These are phyloP conservation scores for Ceratocystis albifundus DNA, from an alignment of 2,329 filamentous ascomycete genomes.

Conservation along the genomic window DNA sequence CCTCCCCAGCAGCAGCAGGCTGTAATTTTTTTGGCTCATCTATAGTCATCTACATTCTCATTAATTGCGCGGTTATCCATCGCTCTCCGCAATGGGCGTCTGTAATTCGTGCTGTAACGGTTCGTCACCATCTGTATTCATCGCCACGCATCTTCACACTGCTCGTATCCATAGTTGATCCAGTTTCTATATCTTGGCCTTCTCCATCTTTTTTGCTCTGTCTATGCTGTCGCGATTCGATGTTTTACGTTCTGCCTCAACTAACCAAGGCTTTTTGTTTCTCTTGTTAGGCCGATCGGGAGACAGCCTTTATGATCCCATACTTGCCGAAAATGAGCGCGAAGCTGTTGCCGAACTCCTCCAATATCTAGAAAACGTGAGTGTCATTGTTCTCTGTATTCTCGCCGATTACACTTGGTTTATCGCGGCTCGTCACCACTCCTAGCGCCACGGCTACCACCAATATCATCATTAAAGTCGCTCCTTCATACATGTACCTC, in stretches of 20 bases:
- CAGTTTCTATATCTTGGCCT: neutral
- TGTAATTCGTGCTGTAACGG: slow-evolving; percentile 51
- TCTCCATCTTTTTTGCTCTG: neutral
- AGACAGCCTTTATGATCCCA: slow-evolving; percentile 73
- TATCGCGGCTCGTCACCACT: neutral
- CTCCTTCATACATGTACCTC: no score
- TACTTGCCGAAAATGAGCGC: slow-evolving; percentile 87
- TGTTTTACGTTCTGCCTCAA: neutral
- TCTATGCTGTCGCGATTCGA: neutral
- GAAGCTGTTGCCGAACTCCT: slow-evolving; percentile 93
- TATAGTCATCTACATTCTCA: slow-evolving; percentile 6
- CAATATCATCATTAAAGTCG: no score
- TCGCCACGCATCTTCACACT: neutral
- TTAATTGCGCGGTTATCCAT: slow-evolving; percentile 18
- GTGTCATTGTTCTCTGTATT: slow-evolving; percentile 27
- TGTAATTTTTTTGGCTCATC: neutral
- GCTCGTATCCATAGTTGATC: neutral
- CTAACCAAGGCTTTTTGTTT: neutral
- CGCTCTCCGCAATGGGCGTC: slow-evolving; percentile 43
- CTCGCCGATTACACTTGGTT: slow-evolving; percentile 8
- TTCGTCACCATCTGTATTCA: slow-evolving; percentile 24
- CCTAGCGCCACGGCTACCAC: no score
- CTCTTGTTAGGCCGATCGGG: slow-evolving; percentile 52
- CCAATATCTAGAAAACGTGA: slow-evolving; percentile 90
- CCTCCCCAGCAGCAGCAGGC: neutral